Base-by-base conservation (phyloP, 2,329 filamentous ascomycete species). In the Pleurostoma richardsiae region DNA sequence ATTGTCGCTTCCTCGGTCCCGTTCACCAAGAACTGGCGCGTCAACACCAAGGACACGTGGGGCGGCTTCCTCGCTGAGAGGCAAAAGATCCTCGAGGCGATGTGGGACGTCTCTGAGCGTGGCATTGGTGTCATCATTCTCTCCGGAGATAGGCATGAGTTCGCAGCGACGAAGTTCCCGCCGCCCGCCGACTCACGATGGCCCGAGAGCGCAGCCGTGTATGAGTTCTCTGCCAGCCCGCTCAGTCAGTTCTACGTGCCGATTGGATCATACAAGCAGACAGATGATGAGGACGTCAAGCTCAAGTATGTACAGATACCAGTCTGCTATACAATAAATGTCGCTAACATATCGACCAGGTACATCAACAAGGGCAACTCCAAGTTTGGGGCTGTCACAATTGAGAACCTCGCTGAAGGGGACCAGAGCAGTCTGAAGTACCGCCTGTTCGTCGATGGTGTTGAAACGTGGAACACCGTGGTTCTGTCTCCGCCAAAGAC, bases 11-110 rank as follows among this genome's bases (percentile, higher is more conserved):
- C 88, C 38, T 91, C 88, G 19, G 87, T 97, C 4, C 94, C 94
- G 0, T 96, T 99, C 63, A 97, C 94, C 5, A 95, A 96, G 70
- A 99, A 99, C 66, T 99, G 94, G 92, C 86, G 83, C 28, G 81
- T 96, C 53, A 92, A 94, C 53, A 83, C 82, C 3, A 76, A 85
- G 51, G 94, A 99, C 61, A 97, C 94, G 0, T 99, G 94, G 94
- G 90, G 89, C 41, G 92, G 92, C 0, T 96, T 95, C 65, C 74
- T 96, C 2, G 70, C 76, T 42, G 94, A 99, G 71, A 84, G 94
- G 11, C 80, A 77, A 45, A 75, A 73, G 46, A 79, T 97, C 29
- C 82, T 99, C 10, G 86, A 96, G 63, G 88, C 89, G 3, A 96
- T 96, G 80, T 97, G 94, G 90, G 85, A 88, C 51, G 84, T 87